Evolutionary conservation across 345 rosid species (phyloP).

Genomic region (Theobroma cacao): DNA sequence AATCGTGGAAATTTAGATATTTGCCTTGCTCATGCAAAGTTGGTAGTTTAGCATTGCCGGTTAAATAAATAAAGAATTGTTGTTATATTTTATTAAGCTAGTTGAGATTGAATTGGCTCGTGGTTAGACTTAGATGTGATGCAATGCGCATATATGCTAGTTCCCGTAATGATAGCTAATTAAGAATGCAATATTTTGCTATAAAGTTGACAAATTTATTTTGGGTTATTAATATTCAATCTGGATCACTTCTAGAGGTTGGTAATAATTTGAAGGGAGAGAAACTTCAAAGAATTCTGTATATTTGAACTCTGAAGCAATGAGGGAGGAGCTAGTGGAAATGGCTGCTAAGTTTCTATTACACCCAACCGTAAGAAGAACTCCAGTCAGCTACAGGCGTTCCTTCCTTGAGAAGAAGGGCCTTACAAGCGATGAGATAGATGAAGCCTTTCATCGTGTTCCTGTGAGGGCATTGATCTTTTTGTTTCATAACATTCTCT

Average conservation of each 20-base stretch:
- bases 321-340: constrained; percentile 28
- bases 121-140: background rate
- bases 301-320: constrained; percentile 8
- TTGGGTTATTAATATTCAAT: background rate
- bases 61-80: background rate
- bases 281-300: background rate
- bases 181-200: background rate
- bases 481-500: background rate
- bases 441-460: constrained; percentile 28
- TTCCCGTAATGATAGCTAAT: background rate
- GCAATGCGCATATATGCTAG: background rate
- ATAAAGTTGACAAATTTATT: background rate
- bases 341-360: constrained; percentile 32
- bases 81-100: background rate
- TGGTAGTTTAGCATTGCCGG: background rate
- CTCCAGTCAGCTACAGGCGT: constrained; percentile 17
- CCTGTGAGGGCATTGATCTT: constrained; percentile 21
- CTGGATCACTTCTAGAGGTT: background rate
- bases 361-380: constrained; percentile 18
- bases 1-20: background rate
- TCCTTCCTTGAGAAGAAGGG: constrained; percentile 34
- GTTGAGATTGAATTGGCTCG: background rate
- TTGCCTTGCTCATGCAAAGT: background rate
- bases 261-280: background rate
- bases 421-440: constrained; percentile 27